phyloP scores from a whole-genome alignment of 805 yeast species.

The Barnettozyma pratensis region DNA sequence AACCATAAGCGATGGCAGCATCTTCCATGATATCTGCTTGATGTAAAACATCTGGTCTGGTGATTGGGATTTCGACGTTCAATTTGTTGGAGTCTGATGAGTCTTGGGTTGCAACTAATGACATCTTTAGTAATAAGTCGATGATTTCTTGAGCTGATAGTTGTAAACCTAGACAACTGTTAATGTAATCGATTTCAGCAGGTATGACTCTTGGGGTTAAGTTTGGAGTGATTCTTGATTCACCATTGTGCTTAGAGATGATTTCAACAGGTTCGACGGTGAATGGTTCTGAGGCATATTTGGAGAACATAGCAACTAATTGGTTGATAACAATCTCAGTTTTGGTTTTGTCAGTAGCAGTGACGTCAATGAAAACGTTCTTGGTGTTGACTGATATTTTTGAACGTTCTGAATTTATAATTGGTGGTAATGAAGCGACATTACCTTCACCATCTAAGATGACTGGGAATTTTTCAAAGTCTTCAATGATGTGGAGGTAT shows the following conservation, averaged over 20 bases:
- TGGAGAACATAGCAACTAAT: conserved; percentile 92
- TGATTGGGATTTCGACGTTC: conserved; percentile 69
- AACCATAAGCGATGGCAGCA: conserved; percentile 95
- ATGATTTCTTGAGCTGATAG: conserved; percentile 64
- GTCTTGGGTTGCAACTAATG: conserved; percentile 59
- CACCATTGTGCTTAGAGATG: conserved; percentile 72
- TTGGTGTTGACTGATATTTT: conserved; percentile 81
- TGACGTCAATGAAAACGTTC: conserved; percentile 87
- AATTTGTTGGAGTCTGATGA: conserved; percentile 35
- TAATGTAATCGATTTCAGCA: conserved; percentile 81
- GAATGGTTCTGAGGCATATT: conserved; percentile 76
- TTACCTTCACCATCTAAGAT: conserved; percentile 70
- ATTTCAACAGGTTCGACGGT: conserved; percentile 87
- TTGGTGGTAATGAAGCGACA: conserved; percentile 93
- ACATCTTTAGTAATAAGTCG: conserved; percentile 71
- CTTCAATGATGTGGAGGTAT: conserved; percentile 80
- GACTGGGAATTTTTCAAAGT: conserved; percentile 87
- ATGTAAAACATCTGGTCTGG: conserved; percentile 93
- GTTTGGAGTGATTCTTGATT: conserved; percentile 73
- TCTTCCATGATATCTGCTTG: conserved; percentile 99
- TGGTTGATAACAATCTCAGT: conserved; percentile 89
- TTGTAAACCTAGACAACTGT: conserved; percentile 86
- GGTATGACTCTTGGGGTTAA: conserved; percentile 59
- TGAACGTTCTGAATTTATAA: conserved; percentile 87
- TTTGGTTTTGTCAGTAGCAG: conserved; percentile 94